Conservation (phyloP, 2,329 filamentous ascomycete species). For the Hypocrella siamensis region DNA sequence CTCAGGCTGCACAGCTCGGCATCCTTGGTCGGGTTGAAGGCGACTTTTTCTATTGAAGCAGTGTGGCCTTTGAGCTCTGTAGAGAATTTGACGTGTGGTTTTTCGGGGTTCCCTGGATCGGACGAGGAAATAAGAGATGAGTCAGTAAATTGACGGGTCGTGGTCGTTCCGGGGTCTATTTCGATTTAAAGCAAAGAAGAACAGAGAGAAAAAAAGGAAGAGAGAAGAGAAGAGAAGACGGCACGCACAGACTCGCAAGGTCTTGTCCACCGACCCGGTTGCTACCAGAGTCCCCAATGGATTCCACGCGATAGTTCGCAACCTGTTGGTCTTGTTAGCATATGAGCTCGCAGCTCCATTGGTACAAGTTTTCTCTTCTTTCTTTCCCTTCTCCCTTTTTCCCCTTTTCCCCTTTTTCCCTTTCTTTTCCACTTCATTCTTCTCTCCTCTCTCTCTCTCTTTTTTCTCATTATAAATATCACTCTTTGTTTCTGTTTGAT, state of each 20-base stretch:
- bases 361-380: no score
- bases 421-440: no score
- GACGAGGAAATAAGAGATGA: background rate
- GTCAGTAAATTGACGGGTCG: no score
- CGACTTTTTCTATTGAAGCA: constrained; percentile 55
- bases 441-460: no score
- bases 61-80: constrained; percentile 58
- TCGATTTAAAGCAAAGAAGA: no score
- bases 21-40: constrained; percentile 64
- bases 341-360: no score
- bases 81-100: constrained; percentile 55
- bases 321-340: constrained; percentile 24
- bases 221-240: background rate
- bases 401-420: no score
- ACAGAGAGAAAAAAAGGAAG: background rate
- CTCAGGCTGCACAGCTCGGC: constrained; percentile 63
- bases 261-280: constrained; percentile 58
- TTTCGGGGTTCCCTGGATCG: constrained; percentile 56
- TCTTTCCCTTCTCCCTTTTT: background rate
- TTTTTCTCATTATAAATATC: no score
- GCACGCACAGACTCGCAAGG: constrained; percentile 50
- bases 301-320: constrained; percentile 80
- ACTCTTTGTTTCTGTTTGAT: no score
- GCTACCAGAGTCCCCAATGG: constrained; percentile 71
- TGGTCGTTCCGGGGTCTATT: no score